Evolutionary conservation across 2,329 filamentous ascomycete species (phyloP).

Genomic region (Colletotrichum viniferum): DNA sequence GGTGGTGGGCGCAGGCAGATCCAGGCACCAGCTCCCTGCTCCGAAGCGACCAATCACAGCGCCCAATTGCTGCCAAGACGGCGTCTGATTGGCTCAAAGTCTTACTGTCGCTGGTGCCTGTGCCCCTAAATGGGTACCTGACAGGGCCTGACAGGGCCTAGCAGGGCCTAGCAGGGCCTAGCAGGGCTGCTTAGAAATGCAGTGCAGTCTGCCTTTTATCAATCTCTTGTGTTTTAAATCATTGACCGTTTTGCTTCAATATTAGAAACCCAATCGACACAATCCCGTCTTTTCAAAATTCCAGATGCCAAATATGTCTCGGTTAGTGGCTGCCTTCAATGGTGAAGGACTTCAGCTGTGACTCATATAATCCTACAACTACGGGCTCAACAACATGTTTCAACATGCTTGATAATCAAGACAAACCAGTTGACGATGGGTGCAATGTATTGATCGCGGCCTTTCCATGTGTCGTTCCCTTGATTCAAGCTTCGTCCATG

Average conservation of each 20-base stretch:
- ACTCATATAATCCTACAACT: background rate
- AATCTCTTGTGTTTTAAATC: background rate
- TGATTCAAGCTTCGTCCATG: background rate
- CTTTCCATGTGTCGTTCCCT: background rate
- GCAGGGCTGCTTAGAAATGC: background rate
- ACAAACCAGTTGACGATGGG: background rate
- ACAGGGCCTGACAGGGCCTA: background rate
- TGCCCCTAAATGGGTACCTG: background rate
- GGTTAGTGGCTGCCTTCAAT: background rate
- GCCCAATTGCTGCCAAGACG: rapidly evolving
- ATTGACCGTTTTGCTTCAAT: background rate
- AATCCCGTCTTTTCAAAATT: background rate
- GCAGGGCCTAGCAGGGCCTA: background rate
- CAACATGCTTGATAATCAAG: background rate
- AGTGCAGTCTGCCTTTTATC: background rate
- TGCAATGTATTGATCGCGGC: background rate
- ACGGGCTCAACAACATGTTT: background rate
- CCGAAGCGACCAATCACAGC: background rate
- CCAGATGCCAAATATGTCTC: background rate
- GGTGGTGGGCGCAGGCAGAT: background rate
- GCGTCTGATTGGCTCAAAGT: background rate
- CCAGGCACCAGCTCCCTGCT: background rate
- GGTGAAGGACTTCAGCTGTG: background rate
- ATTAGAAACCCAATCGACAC: background rate
- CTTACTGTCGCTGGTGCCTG: background rate